Conservation (phyloP, 2,329 filamentous ascomycete species). For the Pseudogymnoascus verrucosus region DNA sequence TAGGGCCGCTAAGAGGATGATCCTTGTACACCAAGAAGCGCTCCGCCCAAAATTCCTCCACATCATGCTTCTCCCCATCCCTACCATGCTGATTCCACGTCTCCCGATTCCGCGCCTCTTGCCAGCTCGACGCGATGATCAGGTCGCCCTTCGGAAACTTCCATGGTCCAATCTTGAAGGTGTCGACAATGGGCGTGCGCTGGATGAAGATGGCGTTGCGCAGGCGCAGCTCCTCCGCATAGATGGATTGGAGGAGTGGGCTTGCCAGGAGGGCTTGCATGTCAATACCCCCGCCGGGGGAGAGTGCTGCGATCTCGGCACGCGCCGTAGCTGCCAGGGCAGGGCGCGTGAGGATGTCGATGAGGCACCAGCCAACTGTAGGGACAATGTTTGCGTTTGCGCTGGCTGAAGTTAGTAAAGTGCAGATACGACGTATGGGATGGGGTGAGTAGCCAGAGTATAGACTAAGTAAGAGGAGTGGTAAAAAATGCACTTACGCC, state of each 20-base stretch:
- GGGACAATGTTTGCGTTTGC: constrained; percentile 23
- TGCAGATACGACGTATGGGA: neutral
- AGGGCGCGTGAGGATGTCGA: constrained; percentile 20
- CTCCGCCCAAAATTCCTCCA: constrained; percentile 30
- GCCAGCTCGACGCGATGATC: constrained; percentile 23
- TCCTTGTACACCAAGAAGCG: constrained; percentile 29
- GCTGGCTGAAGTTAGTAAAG: constrained; percentile 14
- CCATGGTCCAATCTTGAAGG: constrained; percentile 25
- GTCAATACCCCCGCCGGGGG: constrained; percentile 14
- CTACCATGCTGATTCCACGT: constrained; percentile 27
- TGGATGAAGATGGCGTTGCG: constrained; percentile 14
- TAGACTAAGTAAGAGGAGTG: neutral
- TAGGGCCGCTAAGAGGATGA: constrained; percentile 24
- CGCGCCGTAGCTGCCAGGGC: constrained; percentile 18
- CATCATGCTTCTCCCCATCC: constrained; percentile 18
- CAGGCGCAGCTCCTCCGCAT: constrained; percentile 29
- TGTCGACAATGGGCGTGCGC: constrained; percentile 16
- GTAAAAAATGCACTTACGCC: constrained; percentile 14
- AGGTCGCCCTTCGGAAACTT: constrained; percentile 22
- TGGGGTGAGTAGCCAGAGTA: neutral
- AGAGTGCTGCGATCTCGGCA: constrained; percentile 17
- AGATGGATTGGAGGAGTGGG: constrained; percentile 30
- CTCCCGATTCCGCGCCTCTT: constrained; percentile 21
- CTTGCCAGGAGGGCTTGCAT: constrained; percentile 16
- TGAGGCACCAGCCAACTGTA: constrained; percentile 21